phyloP scores from a whole-genome alignment of 1,139 yeast species.

The Saccharomyces pastorianus region DNA sequence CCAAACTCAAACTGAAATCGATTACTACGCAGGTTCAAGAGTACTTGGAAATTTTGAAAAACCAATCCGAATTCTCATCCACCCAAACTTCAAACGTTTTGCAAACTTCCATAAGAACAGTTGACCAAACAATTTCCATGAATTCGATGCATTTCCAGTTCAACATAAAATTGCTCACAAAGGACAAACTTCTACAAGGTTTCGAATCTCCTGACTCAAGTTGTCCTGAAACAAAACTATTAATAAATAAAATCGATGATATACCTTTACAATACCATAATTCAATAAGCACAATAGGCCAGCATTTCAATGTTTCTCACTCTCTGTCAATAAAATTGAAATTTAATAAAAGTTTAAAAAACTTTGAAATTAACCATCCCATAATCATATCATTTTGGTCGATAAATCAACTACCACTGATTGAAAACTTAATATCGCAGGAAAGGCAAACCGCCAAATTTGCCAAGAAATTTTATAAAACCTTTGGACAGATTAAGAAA shows the following conservation, averaged over 20 bases:
- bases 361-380: conserved; percentile 44
- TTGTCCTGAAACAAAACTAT: conserved; percentile 12
- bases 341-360: conserved; percentile 39
- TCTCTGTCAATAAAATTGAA: conserved; percentile 44
- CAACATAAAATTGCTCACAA: conserved; percentile 23
- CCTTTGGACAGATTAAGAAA: conserved; percentile 24
- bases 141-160: conserved; percentile 21
- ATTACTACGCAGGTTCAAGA: conserved; percentile 46
- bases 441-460: conserved; percentile 44
- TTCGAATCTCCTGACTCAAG: conserved; percentile 15
- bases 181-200: conserved; percentile 22
- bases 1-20: conserved; percentile 39
- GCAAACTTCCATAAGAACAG: conserved; percentile 22
- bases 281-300: conserved; percentile 42
- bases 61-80: neutral
- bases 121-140: conserved; percentile 23
- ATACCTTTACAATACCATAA: conserved; percentile 34
- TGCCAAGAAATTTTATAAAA: conserved; percentile 28
- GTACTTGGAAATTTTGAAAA: conserved; percentile 33
- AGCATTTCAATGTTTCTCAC: conserved; percentile 45
- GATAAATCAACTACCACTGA: conserved; percentile 38
- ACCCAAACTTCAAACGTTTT: conserved; percentile 18
- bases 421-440: conserved; percentile 43
- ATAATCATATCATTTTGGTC: conserved; percentile 49
- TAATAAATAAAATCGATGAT: conserved; percentile 21